Conservation (phyloP, 2,329 filamentous ascomycete genomes). For the Ascochyta clinopodiicola region DNA sequence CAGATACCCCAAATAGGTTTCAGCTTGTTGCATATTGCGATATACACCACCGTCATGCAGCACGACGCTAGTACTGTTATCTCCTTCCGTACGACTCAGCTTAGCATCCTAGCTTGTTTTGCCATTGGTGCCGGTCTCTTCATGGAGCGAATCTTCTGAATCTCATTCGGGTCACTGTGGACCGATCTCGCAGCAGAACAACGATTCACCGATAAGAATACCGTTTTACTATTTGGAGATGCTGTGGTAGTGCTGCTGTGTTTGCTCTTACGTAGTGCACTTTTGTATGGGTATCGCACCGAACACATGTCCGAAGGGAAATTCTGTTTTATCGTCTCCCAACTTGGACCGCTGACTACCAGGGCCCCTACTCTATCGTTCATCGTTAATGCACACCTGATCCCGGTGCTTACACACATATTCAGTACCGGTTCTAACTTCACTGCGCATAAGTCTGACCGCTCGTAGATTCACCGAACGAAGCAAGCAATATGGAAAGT, state of each 20-base stretch:
- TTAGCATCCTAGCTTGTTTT: too few relatives aligned
- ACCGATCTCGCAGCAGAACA: neutral
- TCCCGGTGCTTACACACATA: constrained; percentile 13
- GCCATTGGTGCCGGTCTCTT: too few relatives aligned
- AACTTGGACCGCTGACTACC: neutral
- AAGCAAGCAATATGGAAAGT: constrained; percentile 17
- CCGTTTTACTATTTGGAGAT: neutral
- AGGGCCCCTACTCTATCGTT: constrained; percentile 9
- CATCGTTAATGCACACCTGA: constrained; percentile 14
- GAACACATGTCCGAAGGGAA: neutral
- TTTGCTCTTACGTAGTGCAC: neutral
- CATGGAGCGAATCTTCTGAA: too few relatives aligned
- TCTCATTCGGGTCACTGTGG: too few relatives aligned
- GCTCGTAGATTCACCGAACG: constrained; percentile 8
- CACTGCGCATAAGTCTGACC: neutral
- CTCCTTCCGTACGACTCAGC: too few relatives aligned
- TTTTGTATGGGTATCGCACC: constrained; percentile 2
- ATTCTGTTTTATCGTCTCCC: neutral
- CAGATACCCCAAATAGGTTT: too few relatives aligned
- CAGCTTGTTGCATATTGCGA: too few relatives aligned
- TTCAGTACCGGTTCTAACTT: neutral
- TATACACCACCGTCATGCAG: too few relatives aligned
- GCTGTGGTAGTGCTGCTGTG: neutral
- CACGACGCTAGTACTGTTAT: too few relatives aligned
- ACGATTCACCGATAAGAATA: neutral